Base-by-base conservation (phyloP, 1,139 yeast species). In the Geotrichum fermentans region DNA sequence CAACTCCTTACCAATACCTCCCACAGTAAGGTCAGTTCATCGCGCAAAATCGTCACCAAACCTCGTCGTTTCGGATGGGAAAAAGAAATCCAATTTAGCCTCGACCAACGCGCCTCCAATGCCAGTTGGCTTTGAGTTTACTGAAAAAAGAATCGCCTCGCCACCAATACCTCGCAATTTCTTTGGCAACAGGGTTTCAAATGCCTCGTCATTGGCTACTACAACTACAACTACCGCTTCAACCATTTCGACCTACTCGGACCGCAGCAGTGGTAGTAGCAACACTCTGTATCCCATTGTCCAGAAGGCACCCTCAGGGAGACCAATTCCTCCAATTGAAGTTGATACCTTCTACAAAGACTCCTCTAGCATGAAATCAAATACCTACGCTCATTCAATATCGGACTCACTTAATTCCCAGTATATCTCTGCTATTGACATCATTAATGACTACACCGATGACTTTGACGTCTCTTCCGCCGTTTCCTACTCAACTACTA, bases 381-480 rank as follows among this genome's bases (percentile, higher is more conserved):
- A 2, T 18, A 21, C 40, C 14, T 37, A 21, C 26, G 10, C 40
- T 8, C 40, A 37, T 13, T 37, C 44, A 8, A 13, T 13, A 10
- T 10, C 38, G 13, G 38, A 33, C 32, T 41, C 44, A 3, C 13
- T 14, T 13, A 11, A 20, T 11, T 37, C 40, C 14, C 40, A 37
- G 13, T 21, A 41, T 14, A 16, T 11, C 14, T 33, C 38, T n/a
- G 50, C 50, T 10, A 46, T 46, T 26, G 50, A 46, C 39, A 46
- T 46, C 20, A 46, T 46, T 13, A 46, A 46, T 34, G 50, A 46
- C 42, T 46, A 46, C 29, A 38, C 50, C 7, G 50, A 46, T 18
- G 43, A 41, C 21, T n/a, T 41, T 11, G 29, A 21, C 20, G 17
- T 21, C 17, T 16, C 38, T 11, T 21, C 38, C 8, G 14, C 32